Percentiles rank a stretch among this genome's conserved stretches.
Evolutionary conservation across 805 yeast species (phyloP).

Genomic region (Saturnispora silvae): DNA sequence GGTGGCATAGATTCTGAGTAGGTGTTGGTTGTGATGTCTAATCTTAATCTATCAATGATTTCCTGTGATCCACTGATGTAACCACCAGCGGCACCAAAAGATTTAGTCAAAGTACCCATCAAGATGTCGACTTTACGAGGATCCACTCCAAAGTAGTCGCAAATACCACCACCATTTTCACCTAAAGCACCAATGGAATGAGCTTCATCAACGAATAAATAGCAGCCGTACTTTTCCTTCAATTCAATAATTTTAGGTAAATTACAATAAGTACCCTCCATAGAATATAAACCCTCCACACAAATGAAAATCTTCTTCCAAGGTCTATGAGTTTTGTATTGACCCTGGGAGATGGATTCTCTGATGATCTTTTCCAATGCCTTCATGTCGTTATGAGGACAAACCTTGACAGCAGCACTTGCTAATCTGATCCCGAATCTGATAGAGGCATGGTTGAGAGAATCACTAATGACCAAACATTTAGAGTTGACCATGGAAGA

Average conservation of each 20-base stretch:
- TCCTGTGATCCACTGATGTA: constrained; percentile 71
- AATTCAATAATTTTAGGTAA: constrained; percentile 65
- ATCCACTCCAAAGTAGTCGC: constrained; percentile 80
- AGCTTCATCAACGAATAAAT: constrained; percentile 91
- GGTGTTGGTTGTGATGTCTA: constrained; percentile 58
- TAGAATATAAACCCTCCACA: constrained; percentile 85
- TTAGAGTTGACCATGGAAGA: constrained; percentile 74
- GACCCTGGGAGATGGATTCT: constrained; percentile 86
- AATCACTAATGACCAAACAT: constrained; percentile 87
- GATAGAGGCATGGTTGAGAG: constrained; percentile 89
- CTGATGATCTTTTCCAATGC: constrained; percentile 66
- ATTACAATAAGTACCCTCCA: constrained; percentile 87
- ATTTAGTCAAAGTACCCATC: constrained; percentile 97
- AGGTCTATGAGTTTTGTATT: constrained; percentile 90
- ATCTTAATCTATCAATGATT: constrained; percentile 63
- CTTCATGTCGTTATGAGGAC: constrained; percentile 84
- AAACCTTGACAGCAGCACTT: constrained; percentile 87
- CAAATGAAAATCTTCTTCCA: constrained; percentile 83
- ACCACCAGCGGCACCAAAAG: constrained; percentile 99
- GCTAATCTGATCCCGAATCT: constrained; percentile 89
- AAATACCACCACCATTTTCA: constrained; percentile 85
- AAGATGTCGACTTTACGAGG: constrained; percentile 72
- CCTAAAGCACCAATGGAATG: constrained; percentile 99
- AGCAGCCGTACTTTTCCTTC: constrained; percentile 77
- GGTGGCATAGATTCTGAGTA: constrained; percentile 88